Evolutionary conservation across 345 rosid genomes (phyloP).

Genomic region (Syzygium grande): DNA sequence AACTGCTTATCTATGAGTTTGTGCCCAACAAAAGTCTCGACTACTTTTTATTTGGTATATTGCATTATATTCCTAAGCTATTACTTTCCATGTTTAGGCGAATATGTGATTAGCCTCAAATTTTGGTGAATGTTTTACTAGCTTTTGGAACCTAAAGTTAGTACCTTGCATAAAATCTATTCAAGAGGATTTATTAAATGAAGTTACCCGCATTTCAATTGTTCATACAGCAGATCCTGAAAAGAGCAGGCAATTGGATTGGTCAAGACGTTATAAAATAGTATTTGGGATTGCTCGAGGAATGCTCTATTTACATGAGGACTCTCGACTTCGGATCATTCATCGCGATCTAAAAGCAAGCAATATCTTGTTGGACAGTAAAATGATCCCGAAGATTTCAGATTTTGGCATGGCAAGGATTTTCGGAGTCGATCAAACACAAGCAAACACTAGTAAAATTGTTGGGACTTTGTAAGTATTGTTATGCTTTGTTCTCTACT

Average conservation of each 20-base stretch:
- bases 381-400: conserved; percentile 19
- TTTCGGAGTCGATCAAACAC: conserved; percentile 9
- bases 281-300: conserved; percentile 15
- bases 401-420: conserved; percentile 24
- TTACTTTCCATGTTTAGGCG: background rate
- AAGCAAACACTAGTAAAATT: conserved; percentile 1
- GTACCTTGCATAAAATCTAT: no score
- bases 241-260: background rate
- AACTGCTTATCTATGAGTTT: conserved; percentile 40
- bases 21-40: conserved; percentile 43
- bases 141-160: background rate
- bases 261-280: conserved; percentile 13
- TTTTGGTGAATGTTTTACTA: conserved; percentile 2
- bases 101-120: no score
- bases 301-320: conserved; percentile 17
- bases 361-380: conserved; percentile 13
- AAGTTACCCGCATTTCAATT: no score
- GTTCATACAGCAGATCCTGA: no score
- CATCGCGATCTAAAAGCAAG: conserved; percentile 20
- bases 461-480: conserved; percentile 20
- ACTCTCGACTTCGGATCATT: conserved; percentile 11
- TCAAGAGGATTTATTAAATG: no score
- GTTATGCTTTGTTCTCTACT: no score
- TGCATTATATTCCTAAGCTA: background rate
- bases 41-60: conserved; percentile 14